Conservation (phyloP, 306 rosid species). For the Citrullus colocynthis region DNA sequence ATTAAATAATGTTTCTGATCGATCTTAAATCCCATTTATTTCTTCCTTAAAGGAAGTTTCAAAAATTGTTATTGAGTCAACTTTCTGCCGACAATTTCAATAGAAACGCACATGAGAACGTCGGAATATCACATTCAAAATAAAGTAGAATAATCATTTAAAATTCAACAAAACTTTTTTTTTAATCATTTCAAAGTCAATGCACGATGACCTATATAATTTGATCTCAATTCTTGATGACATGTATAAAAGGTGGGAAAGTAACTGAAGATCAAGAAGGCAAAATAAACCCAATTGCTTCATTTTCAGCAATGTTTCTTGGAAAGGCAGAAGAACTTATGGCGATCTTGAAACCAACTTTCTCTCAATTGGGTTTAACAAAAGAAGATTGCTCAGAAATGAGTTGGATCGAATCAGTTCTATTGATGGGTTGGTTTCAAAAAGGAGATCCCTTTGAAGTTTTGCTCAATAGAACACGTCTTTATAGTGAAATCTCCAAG, state of each 20-base stretch:
- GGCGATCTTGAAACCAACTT: slow-evolving; percentile 22
- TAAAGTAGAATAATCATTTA: too few species aligned
- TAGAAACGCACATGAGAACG: too few species aligned
- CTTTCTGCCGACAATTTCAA: too few species aligned
- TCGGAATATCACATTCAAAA: too few species aligned
- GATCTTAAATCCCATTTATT: too few species aligned
- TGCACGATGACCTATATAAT: too few species aligned
- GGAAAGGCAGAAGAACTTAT: slow-evolving; percentile 29
- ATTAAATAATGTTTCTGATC: too few species aligned
- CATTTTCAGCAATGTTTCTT: slow-evolving; percentile 27
- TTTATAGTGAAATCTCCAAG: slow-evolving; percentile 21
- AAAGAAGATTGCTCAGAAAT: slow-evolving; percentile 35
- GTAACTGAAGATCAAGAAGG: slow-evolving; percentile 10
- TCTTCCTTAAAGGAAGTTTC: too few species aligned
- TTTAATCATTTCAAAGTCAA: too few species aligned
- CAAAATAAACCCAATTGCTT: slow-evolving; percentile 18
- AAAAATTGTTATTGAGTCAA: too few species aligned
- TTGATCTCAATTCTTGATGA: background rate
- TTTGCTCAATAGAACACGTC: slow-evolving; percentile 14
- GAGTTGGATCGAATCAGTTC: slow-evolving; percentile 60
- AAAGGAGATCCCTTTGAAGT: slow-evolving; percentile 18
- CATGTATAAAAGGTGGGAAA: background rate
- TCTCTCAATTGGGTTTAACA: slow-evolving; percentile 46
- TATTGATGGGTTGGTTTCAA: slow-evolving; percentile 21
- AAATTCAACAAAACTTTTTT: too few species aligned